Base-by-base conservation (phyloP, 139 green algal genomes). In the Medakamo hakoo region DNA sequence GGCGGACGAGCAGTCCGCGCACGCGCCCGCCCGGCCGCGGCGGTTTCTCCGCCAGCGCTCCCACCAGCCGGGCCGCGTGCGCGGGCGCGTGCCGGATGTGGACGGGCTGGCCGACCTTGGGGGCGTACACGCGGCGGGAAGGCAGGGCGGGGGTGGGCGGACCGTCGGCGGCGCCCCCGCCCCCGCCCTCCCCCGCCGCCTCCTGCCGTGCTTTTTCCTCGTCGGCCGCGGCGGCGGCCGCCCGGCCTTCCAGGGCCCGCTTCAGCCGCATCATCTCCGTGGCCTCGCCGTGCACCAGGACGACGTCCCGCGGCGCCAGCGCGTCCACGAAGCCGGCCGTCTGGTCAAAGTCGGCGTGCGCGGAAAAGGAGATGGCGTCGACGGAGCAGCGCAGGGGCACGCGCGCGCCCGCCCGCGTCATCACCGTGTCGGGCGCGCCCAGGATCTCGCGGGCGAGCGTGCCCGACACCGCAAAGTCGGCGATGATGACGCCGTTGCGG, bases 261-360 rank as follows among this genome's bases (percentile, higher is more conserved):
- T 84, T 84, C 31, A 98, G 74, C 23, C 85, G 73, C 30, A 59
- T 71, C 87, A 95, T 95, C 70, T 94, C 88, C 21, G 49, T 81
- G 1, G 81, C 80, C 76, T 98, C 93, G 2, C 93, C 93, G 68
- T 99, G 93, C 30, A 98, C 93, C 59, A 98, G 76, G 65, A 98
- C 80, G 55, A 98, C 83, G 68, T 98, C 82, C 1, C 82, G 80
- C 21, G 91, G 89, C 63, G 65, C 58, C 28, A 97, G 73, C 27
- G 64, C 32, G 32, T 94, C 82, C 49, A 99, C 62, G 69, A 99
- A 99, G 27, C 83, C 76, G 23, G 75, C 83, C 5, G 93, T 99
- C 78, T 98, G 93, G n/a, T 86, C 72, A 70, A 87, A 99, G 74
- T 99, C 93, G 23, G 93, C 91, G 67, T 99, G 93, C 20, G 93